A percentile compares a stretch with the other conserved stretches of the same genome.
These are phyloP conservation scores for Mentha longifolia DNA, from an alignment of 257 asterid genomes.

Conservation along the genomic window DNA sequence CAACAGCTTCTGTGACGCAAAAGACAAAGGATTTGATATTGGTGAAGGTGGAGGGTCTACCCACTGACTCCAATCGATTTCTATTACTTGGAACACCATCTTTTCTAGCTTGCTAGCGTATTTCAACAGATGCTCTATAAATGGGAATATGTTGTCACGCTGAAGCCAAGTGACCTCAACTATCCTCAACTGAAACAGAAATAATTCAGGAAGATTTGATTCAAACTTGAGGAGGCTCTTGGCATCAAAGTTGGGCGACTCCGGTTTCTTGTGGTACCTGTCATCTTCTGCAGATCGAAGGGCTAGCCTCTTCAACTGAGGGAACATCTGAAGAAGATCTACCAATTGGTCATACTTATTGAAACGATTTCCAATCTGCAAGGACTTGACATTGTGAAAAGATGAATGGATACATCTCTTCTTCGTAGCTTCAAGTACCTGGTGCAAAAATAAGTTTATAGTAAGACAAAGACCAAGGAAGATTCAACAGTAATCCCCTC, in stretches of 20 bases:
- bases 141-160: neutral
- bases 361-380: neutral
- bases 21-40: neutral
- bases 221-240: neutral
- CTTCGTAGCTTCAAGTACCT: neutral
- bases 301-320: slow-evolving; percentile 2
- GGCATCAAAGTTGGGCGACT: neutral
- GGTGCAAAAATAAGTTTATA: neutral
- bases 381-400: neutral
- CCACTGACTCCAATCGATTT: no score
- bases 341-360: neutral
- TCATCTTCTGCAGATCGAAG: neutral
- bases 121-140: neutral
- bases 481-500: no score
- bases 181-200: neutral
- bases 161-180: neutral
- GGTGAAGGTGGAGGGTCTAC: no score
- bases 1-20: no score
- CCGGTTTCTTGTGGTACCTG: neutral
- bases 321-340: neutral
- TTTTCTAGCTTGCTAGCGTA: neutral
- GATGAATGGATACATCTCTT: neutral
- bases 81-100: neutral
- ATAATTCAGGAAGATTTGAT: neutral
- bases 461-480: neutral